Evolutionary conservation across 345 rosid genomes (phyloP).

Genomic region (Lepidium sativum): DNA sequence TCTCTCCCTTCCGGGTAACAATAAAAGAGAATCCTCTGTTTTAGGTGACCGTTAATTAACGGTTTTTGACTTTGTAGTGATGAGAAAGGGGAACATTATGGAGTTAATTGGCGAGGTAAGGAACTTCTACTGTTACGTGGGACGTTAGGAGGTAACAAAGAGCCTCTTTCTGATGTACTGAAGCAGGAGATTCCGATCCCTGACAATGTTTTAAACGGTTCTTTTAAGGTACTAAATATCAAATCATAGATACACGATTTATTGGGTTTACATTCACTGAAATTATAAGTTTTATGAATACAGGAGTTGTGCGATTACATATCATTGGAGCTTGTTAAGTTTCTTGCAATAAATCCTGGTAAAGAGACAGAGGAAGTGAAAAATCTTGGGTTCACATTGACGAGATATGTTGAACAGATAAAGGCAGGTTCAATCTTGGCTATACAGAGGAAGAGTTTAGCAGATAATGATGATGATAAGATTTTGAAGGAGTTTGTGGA

Average conservation of each 20-base stretch:
- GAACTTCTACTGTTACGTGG: conserved; percentile 39
- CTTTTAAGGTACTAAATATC: conserved; percentile 32
- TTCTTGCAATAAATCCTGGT: conserved; percentile 27
- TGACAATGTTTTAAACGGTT: conserved; percentile 22
- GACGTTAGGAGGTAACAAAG: conserved; percentile 38
- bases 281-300: neutral
- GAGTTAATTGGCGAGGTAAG: conserved; percentile 43
- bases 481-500: conserved; percentile 30
- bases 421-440: conserved; percentile 28
- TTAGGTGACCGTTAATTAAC: neutral
- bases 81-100: conserved; percentile 54
- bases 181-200: conserved; percentile 48
- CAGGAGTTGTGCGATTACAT: conserved; percentile 42
- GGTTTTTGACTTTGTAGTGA: conserved; percentile 20
- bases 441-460: conserved; percentile 38
- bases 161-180: conserved; percentile 40
- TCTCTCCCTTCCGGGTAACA: conserved; percentile 51
- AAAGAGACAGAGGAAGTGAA: conserved; percentile 15
- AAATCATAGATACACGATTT: neutral
- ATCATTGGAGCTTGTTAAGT: conserved; percentile 41
- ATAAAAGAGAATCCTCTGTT: neutral
- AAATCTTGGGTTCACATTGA: conserved; percentile 41
- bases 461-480: conserved; percentile 23
- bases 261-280: neutral
- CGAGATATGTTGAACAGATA: conserved; percentile 32